Evolutionary conservation across 345 rosid genomes (phyloP), one percentile per base, ranked within the genome.

Genomic region (Raphanus sativus): DNA sequence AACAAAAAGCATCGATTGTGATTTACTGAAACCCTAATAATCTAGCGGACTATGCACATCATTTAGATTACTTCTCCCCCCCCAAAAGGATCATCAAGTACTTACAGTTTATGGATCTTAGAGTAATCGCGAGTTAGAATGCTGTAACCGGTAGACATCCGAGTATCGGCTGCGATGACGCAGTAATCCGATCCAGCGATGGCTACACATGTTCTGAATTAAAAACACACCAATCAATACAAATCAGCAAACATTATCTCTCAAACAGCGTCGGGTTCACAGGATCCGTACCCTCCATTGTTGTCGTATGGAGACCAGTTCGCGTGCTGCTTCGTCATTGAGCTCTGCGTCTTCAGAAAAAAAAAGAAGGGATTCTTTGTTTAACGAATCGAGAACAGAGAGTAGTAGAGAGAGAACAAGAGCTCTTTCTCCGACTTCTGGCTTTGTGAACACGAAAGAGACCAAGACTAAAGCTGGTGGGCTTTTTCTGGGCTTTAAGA

Each of bases 131-230:
- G 93, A 55, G 88, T 84, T 69, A 93, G 94, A 70, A 96, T 90
- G 74, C 77, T 91, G 87, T 93, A 96, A 58, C 99, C 98, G 1
- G 90, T 87, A 40, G 95, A 93, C 98, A 96, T 88, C 21, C 97
- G 89, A 60, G 98, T 93, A 77, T 96, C 99, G 8, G 98, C 97
- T 0, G 99, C 98, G 59, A 93, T 81, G 6, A 96, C 99, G 42
- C 99, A 93, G 75, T 96, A 96, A 85, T 93, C 89, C 25, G 93
- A 88, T 65, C 99, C 98, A 6, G 98, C 99, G 63, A 96, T 86
- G 38, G 96, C 98, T 42, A 93, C 99, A 59, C 97, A 91, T 58
- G 98, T 81, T 77, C 98, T 96, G 84, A 2, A 48, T 4, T 26
- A 62, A 2, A 5, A 28, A 38, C 21, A 21, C 21, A 70, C 54